Base-by-base conservation (phyloP, 2,329 filamentous ascomycete species). In the Amylocarpus encephaloides region DNA sequence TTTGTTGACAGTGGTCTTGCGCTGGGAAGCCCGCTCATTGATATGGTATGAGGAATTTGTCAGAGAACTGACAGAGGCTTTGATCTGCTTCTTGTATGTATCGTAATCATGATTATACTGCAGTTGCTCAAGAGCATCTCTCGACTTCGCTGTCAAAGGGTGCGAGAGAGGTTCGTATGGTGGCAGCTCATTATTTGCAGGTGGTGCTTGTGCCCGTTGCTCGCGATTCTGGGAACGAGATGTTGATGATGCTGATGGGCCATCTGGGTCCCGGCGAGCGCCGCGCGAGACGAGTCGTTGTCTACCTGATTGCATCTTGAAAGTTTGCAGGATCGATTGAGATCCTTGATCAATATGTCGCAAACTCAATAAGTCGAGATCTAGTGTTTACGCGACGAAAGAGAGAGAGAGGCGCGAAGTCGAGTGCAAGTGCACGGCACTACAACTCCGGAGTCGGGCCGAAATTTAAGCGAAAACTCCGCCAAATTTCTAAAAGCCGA, bases 111-210 rank as follows among this genome's bases (percentile, higher is more conserved):
- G 65, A 3, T 66, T 66, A 15, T 69, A 62, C 6, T 71, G 62
- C 3, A 85, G 64, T 0, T 64, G 54, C 2, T 70, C 64, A 4
- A 85, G 67, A 1, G 69, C 67, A 19, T 68, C 67, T 51, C 76
- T 73, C 2, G 72, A 72, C 9, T 67, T 62, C 0, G 58, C 54
- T 46, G 73, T 78, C 16, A 84, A 72, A 0, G 78, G 71, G 49
- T 74, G 74, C 9, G 67, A 65, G 2, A 76, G 77, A 13, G 72
- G 68, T 62, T 80, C 68, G 62, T 84, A 83, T 6, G 68, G 58
- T 10, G 77, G 73, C 34, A 79, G 59, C 32, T 47, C 44, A 10
- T 60, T 51, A 2, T 64, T 60, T 3, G 52, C 41, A 43, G 50
- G 44, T 15, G 42, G 54, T 11, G 48, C 39, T 26, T 42, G 39